A percentile compares a stretch with the other conserved stretches of the same genome.
phyloP scores from a whole-genome alignment of 257 asterid species.

The Dorcoceras hygrometricum region DNA sequence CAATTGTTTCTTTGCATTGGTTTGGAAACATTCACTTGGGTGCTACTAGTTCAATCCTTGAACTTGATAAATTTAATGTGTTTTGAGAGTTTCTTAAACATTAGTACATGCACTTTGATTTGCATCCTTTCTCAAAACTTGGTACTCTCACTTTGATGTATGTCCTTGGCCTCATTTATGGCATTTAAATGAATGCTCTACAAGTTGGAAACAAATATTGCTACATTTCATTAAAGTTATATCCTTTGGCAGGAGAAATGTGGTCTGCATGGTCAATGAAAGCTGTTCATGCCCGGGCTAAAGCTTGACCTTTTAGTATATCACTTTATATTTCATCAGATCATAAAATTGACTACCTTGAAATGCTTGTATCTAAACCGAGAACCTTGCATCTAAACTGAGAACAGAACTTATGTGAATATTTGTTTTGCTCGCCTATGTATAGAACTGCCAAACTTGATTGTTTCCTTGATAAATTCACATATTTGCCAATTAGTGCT shows the following conservation, averaged over 20 bases:
- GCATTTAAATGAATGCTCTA: neutral
- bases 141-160: neutral
- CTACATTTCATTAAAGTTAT: neutral
- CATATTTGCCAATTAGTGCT: conserved; percentile 9
- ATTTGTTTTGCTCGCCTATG: neutral
- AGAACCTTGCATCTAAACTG: neutral
- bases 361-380: neutral
- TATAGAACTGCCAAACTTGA: neutral
- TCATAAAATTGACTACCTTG: neutral
- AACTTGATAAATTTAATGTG: neutral
- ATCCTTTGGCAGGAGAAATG: conserved; percentile 7
- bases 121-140: neutral
- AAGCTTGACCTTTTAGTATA: neutral
- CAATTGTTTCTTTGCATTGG: neutral
- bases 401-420: neutral
- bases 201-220: neutral
- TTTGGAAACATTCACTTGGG: neutral
- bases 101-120: neutral
- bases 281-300: neutral
- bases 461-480: neutral
- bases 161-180: neutral
- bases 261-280: neutral
- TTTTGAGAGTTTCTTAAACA: conserved; percentile 1
- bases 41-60: neutral
- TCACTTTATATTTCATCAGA: neutral